These are phyloP conservation scores for Acanthamoeba lenticulata DNA, from an alignment of 208 protist species.

Conservation along the genomic window DNA sequence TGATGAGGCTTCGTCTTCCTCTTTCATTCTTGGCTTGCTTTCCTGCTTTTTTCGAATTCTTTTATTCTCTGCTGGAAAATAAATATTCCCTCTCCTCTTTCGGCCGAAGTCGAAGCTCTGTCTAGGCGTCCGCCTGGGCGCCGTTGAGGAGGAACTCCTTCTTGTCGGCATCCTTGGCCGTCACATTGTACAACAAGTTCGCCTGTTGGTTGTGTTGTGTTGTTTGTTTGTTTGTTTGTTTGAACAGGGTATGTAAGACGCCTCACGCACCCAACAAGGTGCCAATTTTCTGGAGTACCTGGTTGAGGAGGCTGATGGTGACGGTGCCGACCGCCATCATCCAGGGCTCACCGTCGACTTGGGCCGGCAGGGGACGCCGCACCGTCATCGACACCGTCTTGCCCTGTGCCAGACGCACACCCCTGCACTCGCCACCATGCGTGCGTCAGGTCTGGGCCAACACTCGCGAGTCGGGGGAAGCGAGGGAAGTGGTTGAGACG, in stretches of 20 bases:
- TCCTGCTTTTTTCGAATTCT: too few relatives aligned
- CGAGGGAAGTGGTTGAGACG: too few relatives aligned
- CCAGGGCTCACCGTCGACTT: constrained; percentile 60
- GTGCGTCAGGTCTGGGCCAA: not conserved
- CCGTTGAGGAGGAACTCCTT: constrained; percentile 45
- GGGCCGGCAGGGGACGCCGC: not conserved
- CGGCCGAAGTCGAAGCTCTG: not conserved
- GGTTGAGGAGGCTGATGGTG: not conserved
- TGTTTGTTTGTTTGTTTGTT: not conserved
- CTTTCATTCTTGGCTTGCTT: too few relatives aligned
- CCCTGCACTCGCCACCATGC: not conserved
- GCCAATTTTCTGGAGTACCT: not conserved
- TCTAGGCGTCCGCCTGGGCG: not conserved
- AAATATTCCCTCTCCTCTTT: not conserved
- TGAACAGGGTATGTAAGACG: too few relatives aligned
- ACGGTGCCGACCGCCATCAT: constrained; percentile 9
- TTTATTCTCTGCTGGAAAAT: too few relatives aligned
- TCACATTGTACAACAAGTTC: constrained; percentile 45
- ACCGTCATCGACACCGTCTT: constrained; percentile 13
- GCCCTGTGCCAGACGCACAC: constrained; percentile 31
- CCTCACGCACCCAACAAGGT: too few relatives aligned
- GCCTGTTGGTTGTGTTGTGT: not conserved
- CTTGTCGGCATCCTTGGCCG: constrained; percentile 35
- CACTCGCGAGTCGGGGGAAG: not conserved
- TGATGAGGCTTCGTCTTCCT: too few relatives aligned